Percentiles rank a stretch among this genome's conserved stretches.
These are phyloP conservation scores for Tubosaeta sp. DNA, from an alignment of 768 basidiomycete genomes.

Conservation along the genomic window DNA sequence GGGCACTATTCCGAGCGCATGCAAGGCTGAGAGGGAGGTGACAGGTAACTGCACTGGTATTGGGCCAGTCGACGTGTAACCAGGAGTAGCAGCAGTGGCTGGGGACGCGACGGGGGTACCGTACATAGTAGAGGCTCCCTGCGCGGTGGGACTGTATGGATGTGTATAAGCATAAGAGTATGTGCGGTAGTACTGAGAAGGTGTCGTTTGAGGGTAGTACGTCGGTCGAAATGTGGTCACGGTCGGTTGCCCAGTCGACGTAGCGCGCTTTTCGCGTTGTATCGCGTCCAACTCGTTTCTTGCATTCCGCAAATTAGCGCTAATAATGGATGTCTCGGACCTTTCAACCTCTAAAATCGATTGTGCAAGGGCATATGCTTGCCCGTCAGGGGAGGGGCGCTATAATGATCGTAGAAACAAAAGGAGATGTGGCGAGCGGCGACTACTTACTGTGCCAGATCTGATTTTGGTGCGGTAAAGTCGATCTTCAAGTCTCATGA, in stretches of 20 bases:
- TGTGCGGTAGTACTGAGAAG: constrained; percentile 57
- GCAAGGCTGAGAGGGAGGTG: constrained; percentile 50
- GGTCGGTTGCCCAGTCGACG: constrained; percentile 21
- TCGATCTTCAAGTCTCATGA: constrained; percentile 50
- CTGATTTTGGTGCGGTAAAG: constrained; percentile 52
- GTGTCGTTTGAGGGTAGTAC: constrained; percentile 33
- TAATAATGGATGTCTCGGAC: constrained; percentile 52
- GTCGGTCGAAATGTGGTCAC: constrained; percentile 38
- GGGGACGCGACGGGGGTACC: constrained; percentile 33
- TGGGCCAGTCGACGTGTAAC: constrained; percentile 30
- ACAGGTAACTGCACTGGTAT: constrained; percentile 72
- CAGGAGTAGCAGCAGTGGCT: constrained; percentile 28
- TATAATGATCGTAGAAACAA: constrained; percentile 26
- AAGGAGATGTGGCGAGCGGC: background rate
- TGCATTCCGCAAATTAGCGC: constrained; percentile 56
- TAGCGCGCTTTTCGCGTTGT: constrained; percentile 65
- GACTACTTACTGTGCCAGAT: constrained; percentile 50
- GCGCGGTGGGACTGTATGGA: constrained; percentile 38
- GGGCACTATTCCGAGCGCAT: constrained; percentile 70
- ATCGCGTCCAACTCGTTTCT: constrained; percentile 63
- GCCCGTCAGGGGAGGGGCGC: constrained; percentile 59
- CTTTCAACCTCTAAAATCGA: constrained; percentile 64
- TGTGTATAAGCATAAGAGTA: constrained; percentile 67
- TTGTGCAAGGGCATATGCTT: constrained; percentile 61
- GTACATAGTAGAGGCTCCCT: constrained; percentile 23